These are phyloP conservation scores for Aphanomyces invadans DNA, from an alignment of 352 stramenopile genomes.

Conservation along the genomic window DNA sequence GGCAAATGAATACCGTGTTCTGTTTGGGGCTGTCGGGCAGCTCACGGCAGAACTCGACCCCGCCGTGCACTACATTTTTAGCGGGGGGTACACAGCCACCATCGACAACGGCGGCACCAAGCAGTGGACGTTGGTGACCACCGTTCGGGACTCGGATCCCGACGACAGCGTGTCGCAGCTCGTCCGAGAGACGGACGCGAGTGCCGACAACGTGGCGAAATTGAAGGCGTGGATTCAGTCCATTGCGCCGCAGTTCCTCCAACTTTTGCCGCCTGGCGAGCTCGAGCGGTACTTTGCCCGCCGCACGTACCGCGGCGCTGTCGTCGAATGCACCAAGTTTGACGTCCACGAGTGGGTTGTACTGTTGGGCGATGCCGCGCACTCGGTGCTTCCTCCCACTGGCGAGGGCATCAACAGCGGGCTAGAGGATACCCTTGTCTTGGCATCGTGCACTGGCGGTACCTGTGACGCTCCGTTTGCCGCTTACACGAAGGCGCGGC, in stretches of 20 bases:
- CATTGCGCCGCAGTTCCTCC: not conserved
- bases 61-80: constrained; percentile 15
- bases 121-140: constrained; percentile 16
- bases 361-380: constrained; percentile 13
- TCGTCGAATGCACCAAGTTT: constrained; percentile 9
- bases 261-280: constrained; percentile 4
- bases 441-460: not conserved
- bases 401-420: constrained; percentile 24
- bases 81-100: constrained; percentile 12
- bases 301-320: constrained; percentile 14
- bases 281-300: constrained; percentile 8
- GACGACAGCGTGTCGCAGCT: constrained; percentile 1
- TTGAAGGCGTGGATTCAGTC: constrained; percentile 18
- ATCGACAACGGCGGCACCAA: constrained; percentile 17
- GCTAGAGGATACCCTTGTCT: constrained; percentile 10
- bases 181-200: not conserved
- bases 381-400: constrained; percentile 16
- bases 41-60: not conserved
- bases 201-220: constrained; percentile 7
- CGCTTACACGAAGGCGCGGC: not conserved
- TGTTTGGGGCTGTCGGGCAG: constrained; percentile 4
- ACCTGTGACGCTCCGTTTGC: not conserved
- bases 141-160: not conserved
- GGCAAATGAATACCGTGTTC: constrained; percentile 20
- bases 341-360: constrained; percentile 8